Base-by-base conservation (phyloP, 352 stramenopile species). In the Stramenopiles sp. region DNA sequence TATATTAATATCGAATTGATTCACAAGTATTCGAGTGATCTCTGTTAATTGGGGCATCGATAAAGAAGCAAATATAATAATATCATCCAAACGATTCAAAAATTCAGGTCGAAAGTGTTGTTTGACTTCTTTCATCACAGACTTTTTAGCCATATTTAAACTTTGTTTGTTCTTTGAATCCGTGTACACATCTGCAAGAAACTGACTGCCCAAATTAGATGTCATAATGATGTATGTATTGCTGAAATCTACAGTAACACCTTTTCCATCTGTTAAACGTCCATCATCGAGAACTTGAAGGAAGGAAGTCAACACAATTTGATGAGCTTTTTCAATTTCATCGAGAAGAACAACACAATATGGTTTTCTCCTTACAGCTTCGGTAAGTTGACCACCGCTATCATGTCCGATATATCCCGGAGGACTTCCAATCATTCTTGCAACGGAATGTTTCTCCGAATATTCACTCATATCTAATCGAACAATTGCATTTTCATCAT, bases 201-300 rank as follows among this genome's bases (percentile, higher is more conserved):
- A 8, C 40, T 48, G 32, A 6, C 21, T 7, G 35, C 41, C 41
- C 22, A 45, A 20, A 34, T 45, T 45, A 0, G 63, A 85, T 21
- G 83, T 96, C 53, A 96, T 65, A 51, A 96, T 91, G 35, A 96
- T 69, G 32, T 93, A 72, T 1, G 75, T 76, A 49, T 94, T 94
- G 0, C 61, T 67, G 47, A 96, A 95, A 43, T 93, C 75, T 2
- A 95, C 71, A n/a, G 72, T 88, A 15, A 71, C 56, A 38, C 78
- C 79, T 47, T 87, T 69, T 20, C 59, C 73, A 50, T 98, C 85
- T 2, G 83, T 98, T 28, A 96, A 48, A 2, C 83, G 68, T 8
- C 85, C 85, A 52, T 98, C 83, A 48, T 96, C 81, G 1, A 96
- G 55, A 4, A 45, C 53, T 57, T 95, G 80, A 3, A 96, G 52